Evolutionary conservation across 345 rosid species (phyloP).

Genomic region (Linum usitatissimum): DNA sequence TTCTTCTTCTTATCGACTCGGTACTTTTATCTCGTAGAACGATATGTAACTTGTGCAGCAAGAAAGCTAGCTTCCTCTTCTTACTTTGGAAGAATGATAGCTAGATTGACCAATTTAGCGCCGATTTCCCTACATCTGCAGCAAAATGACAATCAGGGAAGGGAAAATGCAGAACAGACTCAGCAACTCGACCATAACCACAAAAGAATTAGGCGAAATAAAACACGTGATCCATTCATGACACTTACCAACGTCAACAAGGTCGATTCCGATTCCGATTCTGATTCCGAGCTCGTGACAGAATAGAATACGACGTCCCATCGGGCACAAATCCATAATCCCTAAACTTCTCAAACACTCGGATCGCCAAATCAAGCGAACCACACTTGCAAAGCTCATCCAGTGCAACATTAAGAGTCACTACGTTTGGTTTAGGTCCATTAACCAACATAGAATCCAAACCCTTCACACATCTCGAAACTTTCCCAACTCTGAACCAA

Average conservation of each 20-base stretch:
- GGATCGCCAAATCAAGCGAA: constrained; percentile 16
- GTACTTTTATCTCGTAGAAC: background rate
- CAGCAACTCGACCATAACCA: background rate
- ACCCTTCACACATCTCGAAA: constrained; percentile 18
- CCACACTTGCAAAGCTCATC: constrained; percentile 28
- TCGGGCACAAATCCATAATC: background rate
- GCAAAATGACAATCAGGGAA: background rate
- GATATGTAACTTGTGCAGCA: background rate
- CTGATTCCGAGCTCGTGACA: background rate
- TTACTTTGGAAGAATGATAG: background rate
- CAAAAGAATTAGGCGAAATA: no score
- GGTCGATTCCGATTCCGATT: background rate
- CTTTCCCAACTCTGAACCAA: constrained; percentile 18
- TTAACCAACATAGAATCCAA: constrained; percentile 16
- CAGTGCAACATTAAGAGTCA: constrained; percentile 19
- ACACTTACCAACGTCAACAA: background rate
- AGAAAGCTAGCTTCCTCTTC: background rate
- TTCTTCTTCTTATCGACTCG: background rate
- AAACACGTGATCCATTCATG: background rate
- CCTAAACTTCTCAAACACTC: constrained; percentile 8
- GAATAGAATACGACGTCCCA: background rate
- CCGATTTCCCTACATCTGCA: background rate
- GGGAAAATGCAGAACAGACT: background rate
- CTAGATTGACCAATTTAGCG: background rate
- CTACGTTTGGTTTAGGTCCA: constrained; percentile 19